Evolutionary conservation across 176 grass and related monocot species (phyloP).

Genomic region (Eleusine indica): DNA sequence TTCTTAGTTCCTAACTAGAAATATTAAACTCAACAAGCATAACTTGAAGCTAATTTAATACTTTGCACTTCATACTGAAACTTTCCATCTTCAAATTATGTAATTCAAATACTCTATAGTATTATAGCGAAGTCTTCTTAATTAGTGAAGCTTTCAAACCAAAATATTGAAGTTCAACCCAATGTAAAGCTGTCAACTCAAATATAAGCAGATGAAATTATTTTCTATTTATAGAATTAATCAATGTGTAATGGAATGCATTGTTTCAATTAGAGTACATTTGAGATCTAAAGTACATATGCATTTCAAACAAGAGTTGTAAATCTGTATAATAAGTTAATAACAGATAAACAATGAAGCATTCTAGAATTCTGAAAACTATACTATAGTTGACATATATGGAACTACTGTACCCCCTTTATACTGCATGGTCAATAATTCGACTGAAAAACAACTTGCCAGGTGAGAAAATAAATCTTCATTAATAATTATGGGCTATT

Average conservation of each 20-base stretch:
- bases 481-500: not conserved
- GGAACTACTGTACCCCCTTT: not conserved
- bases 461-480: not conserved
- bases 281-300: not conserved
- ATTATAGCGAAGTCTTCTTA: not conserved
- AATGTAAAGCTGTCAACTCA: not conserved
- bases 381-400: not conserved
- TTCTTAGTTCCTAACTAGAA: not conserved
- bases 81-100: not conserved
- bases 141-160: not conserved
- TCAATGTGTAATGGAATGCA: not conserved
- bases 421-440: not conserved
- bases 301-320: not conserved
- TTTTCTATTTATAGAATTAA: not conserved
- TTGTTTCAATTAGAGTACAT: not conserved
- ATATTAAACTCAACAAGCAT: not conserved
- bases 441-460: not conserved
- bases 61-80: not conserved
- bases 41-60: not conserved
- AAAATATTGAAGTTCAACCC: not conserved
- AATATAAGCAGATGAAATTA: not conserved
- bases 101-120: not conserved
- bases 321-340: not conserved
- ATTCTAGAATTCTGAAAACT: not conserved
- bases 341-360: not conserved